Base-by-base conservation (phyloP, 805 yeast species). In the Saccharomycopsis guyanensis region DNA sequence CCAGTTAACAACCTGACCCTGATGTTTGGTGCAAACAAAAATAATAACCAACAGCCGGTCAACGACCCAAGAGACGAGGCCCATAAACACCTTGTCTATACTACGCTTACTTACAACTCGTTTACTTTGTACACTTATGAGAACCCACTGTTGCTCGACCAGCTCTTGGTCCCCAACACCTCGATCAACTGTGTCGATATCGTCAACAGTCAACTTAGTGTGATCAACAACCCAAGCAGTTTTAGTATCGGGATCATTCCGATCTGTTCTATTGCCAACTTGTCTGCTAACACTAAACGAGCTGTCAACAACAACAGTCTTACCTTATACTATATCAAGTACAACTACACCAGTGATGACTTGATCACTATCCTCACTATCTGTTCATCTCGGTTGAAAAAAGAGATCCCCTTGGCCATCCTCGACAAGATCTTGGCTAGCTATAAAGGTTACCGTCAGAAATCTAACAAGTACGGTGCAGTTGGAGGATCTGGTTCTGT, bases 121-220 rank as follows among this genome's bases (percentile, higher is more conserved):
- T 73, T 79, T n/a, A 75, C 81, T 0, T 62, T 76, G 12, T 77
- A 71, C 57, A 72, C 81, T 15, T 71, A 76, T 55, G 80, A 76
- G 53, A 73, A 74, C 56, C 39, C 24, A 10, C 31, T 15, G n/a
- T 22, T 35, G 12, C 39, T 38, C 10, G 42, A 48, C 18, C 16
- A 10, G 4, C 57, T 60, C 40, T 62, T 62, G 31, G 58, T 75
- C 37, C 62, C 66, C 2, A 68, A 67, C 40, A 54, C 59, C 24
- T 8, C 27, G 8, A 37, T 74, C 47, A 76, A 74, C 54, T 76
- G 78, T 54, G 66, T 74, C 1, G 81, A 76, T 53, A 59, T 75
- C 3, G 64, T 76, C 4, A 70, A 78, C 23, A 75, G 71, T 56
- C 79, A 75, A 46, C 57, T 77, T 36, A 79, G 80, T 8, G 58